Evolutionary conservation across 179 eudicot species (phyloP), one percentile per base, ranked within the genome.

Genomic region (Corrigiola litoralis): DNA sequence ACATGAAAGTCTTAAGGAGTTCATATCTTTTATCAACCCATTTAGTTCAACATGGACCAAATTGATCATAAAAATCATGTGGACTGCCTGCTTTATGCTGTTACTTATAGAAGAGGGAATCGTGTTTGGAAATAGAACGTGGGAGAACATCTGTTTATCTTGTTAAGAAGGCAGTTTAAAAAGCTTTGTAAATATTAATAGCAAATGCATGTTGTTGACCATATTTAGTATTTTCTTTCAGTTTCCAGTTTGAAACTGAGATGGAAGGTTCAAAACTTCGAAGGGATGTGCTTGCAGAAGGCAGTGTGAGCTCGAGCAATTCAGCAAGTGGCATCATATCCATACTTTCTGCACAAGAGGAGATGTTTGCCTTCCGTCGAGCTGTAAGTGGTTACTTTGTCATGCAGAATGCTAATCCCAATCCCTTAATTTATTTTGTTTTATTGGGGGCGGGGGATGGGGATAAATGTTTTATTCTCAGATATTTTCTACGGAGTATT

Each of bases 161-260:
- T 51, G 51, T 69, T 29, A 21, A 38, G 16, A 31, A 40, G 16
- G 21, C 25, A 23, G 37, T 40, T 49, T 12, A 27, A 47, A 56
- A 12, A 13, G 13, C 4, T 24, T 58, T 36, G 47, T 53, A 1
- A 31, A 45, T 17, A 21, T 36, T 63, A 23, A 37, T 16, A 31
- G 34, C 24, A 2, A 48, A 53, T 16, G 29, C 14, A n/a, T 66
- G 17, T 47, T 41, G 32, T 17, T 38, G 20, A 50, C 62, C 23
- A 17, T 25, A 45, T 37, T 37, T 29, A 58, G 29, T 46, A n/a
- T 66, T 29, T 28, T 58, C 62, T 57, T 75, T 46, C 90, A 92
- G 98, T 74, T 92, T 92, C 66, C 98, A 92, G 70, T 92, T 92
- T 67, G 98, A 92, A 83, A 85, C 96, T 65, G 98, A 92, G 82